Base-by-base conservation (phyloP, 2,329 filamentous ascomycete genomes). In the Ophiostoma fasciatum region DNA sequence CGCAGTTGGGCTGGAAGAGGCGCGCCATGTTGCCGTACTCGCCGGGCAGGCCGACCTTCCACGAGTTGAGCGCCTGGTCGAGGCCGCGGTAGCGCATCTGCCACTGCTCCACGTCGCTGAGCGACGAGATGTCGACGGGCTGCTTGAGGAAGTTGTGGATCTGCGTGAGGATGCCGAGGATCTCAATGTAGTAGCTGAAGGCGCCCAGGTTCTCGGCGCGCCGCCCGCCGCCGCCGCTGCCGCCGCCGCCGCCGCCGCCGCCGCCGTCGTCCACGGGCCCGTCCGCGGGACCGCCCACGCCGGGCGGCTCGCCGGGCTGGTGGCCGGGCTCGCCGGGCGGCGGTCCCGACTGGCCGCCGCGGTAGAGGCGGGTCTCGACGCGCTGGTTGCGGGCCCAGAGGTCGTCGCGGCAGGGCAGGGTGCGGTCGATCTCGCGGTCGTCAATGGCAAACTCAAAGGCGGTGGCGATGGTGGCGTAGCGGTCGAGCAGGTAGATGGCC, bases 381-480 rank as follows among this genome's bases (percentile, higher is more conserved):
- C 77, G 74, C 44, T 83, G 74, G 46, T 93, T 93, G 46, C 79
- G 81, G 36, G 79, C 69, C 67, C 85, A 94, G 18, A 87, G 63
- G 46, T 93, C 82, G 46, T 94, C 84, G 28, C 83, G 77, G 49
- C 87, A 94, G 2, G 87, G 87, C 7, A 94, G 61, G 33, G 74
- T 82, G 18, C 87, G 73, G 51, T 94, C 85, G 30, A 94, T 88
- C 49, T 94, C 85, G 50, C 79, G 82, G 49, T 94, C 84, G 46
- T 88, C 78, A 14, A 94, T 60, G 1, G 83, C 82, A 52, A 94
- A 93, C 47, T 94, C 84, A 47, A 94, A 94, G 0, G 87, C 84
- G 0, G 87, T 94, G 1, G 84, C 79, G 38, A 94, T 78, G 1
- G 85, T 94, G 1, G 84, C 84, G 51, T 93, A 94, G 33, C 87